A percentile compares a stretch with the other conserved stretches of the same genome.
Evolutionary conservation across 169 alveolate genomes (phyloP).

Genomic region (Eimeria maxima): DNA sequence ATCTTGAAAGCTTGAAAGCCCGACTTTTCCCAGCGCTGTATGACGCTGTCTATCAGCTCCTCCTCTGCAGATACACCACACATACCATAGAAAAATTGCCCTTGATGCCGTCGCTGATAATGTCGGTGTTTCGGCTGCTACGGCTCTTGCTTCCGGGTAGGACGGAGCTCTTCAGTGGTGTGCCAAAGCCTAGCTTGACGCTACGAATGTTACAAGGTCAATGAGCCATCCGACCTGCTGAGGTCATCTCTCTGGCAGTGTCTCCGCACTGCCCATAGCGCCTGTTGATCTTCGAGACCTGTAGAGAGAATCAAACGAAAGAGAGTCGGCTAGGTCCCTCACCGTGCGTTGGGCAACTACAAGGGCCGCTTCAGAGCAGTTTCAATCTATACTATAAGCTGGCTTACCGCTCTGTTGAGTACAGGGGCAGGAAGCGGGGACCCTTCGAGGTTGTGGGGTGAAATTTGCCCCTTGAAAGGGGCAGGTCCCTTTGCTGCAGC

Average conservation of each 20-base stretch:
- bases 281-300: constrained; percentile 23
- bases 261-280: constrained; percentile 52
- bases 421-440: constrained; percentile 11
- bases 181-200: not conserved
- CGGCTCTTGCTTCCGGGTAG: not conserved
- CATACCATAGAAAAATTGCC: not conserved
- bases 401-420: constrained; percentile 40
- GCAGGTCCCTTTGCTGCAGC: not conserved
- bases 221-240: not conserved
- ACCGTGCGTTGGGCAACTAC: not conserved
- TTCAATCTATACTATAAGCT: not conserved
- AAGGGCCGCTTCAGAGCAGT: not conserved
- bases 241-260: constrained; percentile 9
- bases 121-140: not conserved
- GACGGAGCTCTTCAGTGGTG: not conserved
- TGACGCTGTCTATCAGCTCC: constrained; percentile 26
- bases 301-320: not conserved
- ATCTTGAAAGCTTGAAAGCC: constrained; percentile 19
- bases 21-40: constrained; percentile 22
- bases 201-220: not conserved
- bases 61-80: constrained; percentile 45
- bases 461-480: not conserved
- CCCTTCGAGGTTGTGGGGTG: not conserved
- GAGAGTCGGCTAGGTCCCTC: not conserved
- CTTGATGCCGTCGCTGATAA: not conserved